Conservation (phyloP, 2,329 filamentous ascomycete species). For the Aspergillus pseudoterreus region DNA sequence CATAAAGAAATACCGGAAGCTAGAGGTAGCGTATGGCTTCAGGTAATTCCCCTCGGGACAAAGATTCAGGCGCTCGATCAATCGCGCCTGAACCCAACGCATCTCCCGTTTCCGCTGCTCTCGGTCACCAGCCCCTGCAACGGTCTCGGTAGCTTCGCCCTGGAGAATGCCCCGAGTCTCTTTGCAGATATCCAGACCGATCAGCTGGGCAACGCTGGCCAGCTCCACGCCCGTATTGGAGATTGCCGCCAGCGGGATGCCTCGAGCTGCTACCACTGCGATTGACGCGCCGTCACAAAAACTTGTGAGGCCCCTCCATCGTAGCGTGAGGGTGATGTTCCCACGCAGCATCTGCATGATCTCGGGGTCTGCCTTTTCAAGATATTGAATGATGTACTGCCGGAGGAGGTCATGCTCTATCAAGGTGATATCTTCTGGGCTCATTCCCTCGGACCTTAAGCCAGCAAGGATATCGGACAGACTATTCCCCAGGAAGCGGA, state of each 20-base stretch:
- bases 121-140: background rate
- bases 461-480: constrained; percentile 1
- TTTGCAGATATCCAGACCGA: constrained; percentile 1
- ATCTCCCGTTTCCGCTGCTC: background rate
- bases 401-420: background rate
- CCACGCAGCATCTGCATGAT: background rate
- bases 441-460: background rate
- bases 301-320: background rate
- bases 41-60: background rate
- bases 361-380: constrained; percentile 1
- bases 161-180: background rate
- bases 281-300: background rate
- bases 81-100: background rate
- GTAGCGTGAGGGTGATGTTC: background rate
- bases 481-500: background rate
- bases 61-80: background rate
- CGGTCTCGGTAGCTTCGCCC: background rate
- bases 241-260: background rate
- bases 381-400: constrained; percentile 1
- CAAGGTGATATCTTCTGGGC: background rate
- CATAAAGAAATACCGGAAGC: constrained; percentile 1
- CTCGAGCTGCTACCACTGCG: background rate
- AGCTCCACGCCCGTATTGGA: background rate
- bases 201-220: background rate
- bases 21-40: background rate